Evolutionary conservation across 495 filamentous ascomycete species (phyloP).

Genomic region (Aspergillus conjunctus): DNA sequence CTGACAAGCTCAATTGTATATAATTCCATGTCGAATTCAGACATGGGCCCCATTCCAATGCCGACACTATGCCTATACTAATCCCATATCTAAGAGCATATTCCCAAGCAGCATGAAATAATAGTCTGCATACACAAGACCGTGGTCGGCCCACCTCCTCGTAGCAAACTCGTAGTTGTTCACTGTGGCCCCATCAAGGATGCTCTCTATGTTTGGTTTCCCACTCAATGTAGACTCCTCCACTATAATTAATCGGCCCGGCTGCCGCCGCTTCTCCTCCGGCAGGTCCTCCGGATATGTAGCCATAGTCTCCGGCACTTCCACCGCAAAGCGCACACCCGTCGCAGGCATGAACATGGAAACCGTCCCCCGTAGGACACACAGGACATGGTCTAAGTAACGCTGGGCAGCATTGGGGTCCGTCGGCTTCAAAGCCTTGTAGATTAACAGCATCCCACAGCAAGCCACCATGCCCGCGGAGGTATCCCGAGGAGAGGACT

Average conservation of each 20-base stretch:
- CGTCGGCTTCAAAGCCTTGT: slow-evolving; percentile 27
- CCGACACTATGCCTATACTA: slow-evolving; percentile 2
- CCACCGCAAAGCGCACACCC: slow-evolving; percentile 10
- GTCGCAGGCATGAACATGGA: slow-evolving; percentile 22
- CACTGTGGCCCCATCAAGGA: slow-evolving; percentile 38
- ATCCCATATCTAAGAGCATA: slow-evolving; percentile 28
- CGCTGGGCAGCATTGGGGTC: neutral
- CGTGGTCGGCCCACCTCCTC: slow-evolving; percentile 41
- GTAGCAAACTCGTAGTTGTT: slow-evolving; percentile 44
- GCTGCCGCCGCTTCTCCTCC: neutral
- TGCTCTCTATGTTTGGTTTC: slow-evolving; percentile 20
- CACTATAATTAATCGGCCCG: slow-evolving; percentile 3
- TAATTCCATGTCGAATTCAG: no score
- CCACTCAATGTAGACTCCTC: neutral
- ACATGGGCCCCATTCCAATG: no score
- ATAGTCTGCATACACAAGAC: slow-evolving; percentile 53
- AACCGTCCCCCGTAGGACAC: slow-evolving; percentile 37
- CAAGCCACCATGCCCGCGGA: slow-evolving; percentile 47
- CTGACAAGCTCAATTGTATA: no score
- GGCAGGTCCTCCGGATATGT: slow-evolving; percentile 13
- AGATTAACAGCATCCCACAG: slow-evolving; percentile 43
- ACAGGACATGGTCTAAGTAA: slow-evolving; percentile 36
- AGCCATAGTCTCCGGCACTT: neutral
- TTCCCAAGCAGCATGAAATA: slow-evolving; percentile 52
- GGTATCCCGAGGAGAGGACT: slow-evolving; percentile 35